Evolutionary conservation across 805 yeast species (phyloP), one percentile per base, ranked within the genome.

Genomic region (Metschnikowia sp.): DNA sequence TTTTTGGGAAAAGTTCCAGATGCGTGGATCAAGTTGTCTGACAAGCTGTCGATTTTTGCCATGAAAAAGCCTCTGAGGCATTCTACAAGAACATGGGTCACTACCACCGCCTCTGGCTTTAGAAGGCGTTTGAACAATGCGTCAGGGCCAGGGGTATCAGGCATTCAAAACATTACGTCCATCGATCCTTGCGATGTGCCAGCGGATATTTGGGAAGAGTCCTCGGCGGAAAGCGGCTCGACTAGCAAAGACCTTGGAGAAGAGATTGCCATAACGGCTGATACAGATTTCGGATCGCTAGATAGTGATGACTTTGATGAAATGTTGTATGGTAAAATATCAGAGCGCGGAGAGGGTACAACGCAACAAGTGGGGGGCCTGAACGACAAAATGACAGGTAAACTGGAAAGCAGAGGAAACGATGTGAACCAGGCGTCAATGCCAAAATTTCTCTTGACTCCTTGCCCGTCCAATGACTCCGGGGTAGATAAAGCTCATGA

Each of bases 1-100:
- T 64, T 84, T 8, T 53, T 86, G 5, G 92, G 92, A 0, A 69
- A 74, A 0, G 60, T 83, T 2, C 92, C 91, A 0, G 62, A 65
- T 22, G 60, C 75, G 10, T 86, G 88, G 89, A 26, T 45, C 30
- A 41, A 33, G n/a, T 19, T 39, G n/a, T 32, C 52, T 12, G 36
- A 28, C 18, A 31, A 31, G 32, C 44, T 19, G 12, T 36, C 38
- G 9, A 6, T 45, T 10, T 34, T 47, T 40, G 30, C 36, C 15
- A 41, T 34, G 33, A 34, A 40, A 22, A 29, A 10, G 10, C 18
- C 31, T 10, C 39, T 36, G 39, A 38, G 29, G 10, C 32, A 35
- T 10, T 38, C 42, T 4, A 35, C 47, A 10, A 34, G 47, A 40
- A 30, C 19, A 10, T 51, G 47, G 48, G 29, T 46, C n/a, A 6